phyloP scores from a whole-genome alignment of 441 rosid genomes.

The Iberis amara region DNA sequence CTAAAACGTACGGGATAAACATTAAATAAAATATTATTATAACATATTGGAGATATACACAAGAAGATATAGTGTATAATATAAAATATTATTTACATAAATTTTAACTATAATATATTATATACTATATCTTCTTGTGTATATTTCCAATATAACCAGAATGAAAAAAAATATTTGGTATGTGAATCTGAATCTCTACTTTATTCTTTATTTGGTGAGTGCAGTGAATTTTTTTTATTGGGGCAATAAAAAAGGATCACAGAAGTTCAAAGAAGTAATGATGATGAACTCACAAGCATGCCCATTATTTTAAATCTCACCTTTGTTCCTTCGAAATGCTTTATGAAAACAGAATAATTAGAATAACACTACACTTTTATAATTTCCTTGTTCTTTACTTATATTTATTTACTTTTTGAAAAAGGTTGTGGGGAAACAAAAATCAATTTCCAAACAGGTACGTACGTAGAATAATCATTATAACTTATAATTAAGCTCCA shows the following conservation, averaged over 20 bases:
- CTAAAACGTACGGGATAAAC: no score
- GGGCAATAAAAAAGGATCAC: slow-evolving; percentile 28
- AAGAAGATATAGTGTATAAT: no score
- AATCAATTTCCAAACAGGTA: slow-evolving; percentile 66
- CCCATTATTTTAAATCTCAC: slow-evolving; percentile 51
- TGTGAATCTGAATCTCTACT: slow-evolving; percentile 31
- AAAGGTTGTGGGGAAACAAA: slow-evolving; percentile 50
- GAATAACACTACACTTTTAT: slow-evolving; percentile 36
- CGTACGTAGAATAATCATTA: slow-evolving; percentile 49
- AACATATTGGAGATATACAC: no score
- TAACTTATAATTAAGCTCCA: slow-evolving; percentile 31
- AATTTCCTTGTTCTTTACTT: slow-evolving; percentile 34
- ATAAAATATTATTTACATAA: no score
- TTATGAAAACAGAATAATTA: slow-evolving; percentile 55
- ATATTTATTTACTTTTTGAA: slow-evolving; percentile 17
- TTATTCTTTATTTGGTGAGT: slow-evolving; percentile 31
- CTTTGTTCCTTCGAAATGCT: slow-evolving; percentile 70
- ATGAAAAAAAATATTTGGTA: slow-evolving; percentile 30
- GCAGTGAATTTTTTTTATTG: slow-evolving; percentile 27
- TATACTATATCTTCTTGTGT: no score
- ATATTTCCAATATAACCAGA: no score
- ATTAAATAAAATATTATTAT: no score
- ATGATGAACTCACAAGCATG: slow-evolving; percentile 64
- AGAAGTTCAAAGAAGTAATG: slow-evolving; percentile 70
- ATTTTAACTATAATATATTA: no score